Conservation (phyloP, 2,329 filamentous ascomycete species). For the Penicillium brevicompactum region DNA sequence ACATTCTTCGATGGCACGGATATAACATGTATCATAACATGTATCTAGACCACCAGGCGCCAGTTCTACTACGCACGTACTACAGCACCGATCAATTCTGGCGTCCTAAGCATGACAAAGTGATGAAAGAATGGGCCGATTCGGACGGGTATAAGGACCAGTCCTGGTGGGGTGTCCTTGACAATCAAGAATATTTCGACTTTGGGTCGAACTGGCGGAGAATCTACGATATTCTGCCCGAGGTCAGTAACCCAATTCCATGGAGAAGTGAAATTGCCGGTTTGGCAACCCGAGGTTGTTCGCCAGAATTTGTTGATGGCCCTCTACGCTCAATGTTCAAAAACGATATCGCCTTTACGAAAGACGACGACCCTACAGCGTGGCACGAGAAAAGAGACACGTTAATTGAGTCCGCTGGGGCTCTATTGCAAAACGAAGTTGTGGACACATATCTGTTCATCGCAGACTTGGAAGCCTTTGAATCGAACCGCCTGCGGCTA, state of each 20-base stretch:
- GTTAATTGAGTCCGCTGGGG: not conserved
- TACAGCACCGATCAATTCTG: not conserved
- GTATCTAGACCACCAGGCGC: not conserved
- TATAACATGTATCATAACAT: not conserved
- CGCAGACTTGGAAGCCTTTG: constrained; percentile 18
- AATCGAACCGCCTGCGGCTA: not conserved
- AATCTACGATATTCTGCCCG: constrained; percentile 7
- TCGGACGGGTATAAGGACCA: not conserved
- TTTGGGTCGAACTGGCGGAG: constrained; percentile 4
- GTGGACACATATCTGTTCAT: constrained; percentile 9
- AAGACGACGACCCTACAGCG: not conserved
- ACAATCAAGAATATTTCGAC: not conserved
- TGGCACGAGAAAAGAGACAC: constrained; percentile 3
- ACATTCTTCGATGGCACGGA: not conserved
- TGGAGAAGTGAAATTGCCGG: not conserved
- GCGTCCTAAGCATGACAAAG: not conserved
- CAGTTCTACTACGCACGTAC: not conserved
- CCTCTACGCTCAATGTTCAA: not conserved
- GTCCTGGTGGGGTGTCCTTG: not conserved
- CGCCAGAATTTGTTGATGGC: not conserved
- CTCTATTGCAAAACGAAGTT: not conserved
- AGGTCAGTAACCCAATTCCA: no score
- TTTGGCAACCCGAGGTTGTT: not conserved
- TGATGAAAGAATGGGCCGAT: not conserved
- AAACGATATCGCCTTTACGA: not conserved